Percentiles rank a stretch among this genome's conserved stretches.
phyloP scores from a whole-genome alignment of 176 grass and related monocot species.

The Pontederia crassipes region DNA sequence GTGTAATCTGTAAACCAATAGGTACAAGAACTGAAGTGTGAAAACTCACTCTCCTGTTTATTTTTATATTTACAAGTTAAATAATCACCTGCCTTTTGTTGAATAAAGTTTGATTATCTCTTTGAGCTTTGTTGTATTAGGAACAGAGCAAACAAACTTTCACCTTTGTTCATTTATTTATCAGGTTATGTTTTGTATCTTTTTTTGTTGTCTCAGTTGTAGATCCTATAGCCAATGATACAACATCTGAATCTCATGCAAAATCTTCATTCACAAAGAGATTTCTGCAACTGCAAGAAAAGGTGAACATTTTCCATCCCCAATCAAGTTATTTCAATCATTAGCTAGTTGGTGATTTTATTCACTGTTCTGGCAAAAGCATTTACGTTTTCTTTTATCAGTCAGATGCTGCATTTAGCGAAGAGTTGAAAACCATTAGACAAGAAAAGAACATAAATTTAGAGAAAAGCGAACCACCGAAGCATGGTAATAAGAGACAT shows the following conservation, averaged over 20 bases:
- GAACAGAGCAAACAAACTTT: no score
- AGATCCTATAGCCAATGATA: conserved; percentile 20
- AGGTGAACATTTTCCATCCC: conserved; percentile 27
- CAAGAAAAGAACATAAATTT: conserved; percentile 17
- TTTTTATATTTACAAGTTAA: no score
- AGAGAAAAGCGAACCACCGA: conserved; percentile 22
- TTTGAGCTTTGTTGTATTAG: no score
- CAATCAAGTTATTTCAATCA: not conserved
- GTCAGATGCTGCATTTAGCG: conserved; percentile 39
- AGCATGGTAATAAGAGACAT: conserved; percentile 24
- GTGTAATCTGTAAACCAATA: no score
- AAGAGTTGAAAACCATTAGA: conserved; percentile 22
- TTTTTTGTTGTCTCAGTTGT: not conserved
- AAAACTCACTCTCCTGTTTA: no score
- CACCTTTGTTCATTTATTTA: no score
- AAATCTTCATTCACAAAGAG: conserved; percentile 23
- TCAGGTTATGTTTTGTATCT: no score
- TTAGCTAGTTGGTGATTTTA: conserved; percentile 1
- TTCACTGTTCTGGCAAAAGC: conserved; percentile 19
- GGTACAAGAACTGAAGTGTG: no score
- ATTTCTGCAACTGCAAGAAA: conserved; percentile 12
- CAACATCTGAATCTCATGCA: conserved; percentile 33
- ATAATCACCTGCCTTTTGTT: no score
- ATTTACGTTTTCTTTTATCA: conserved; percentile 50
- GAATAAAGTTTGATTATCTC: no score